phyloP scores from a whole-genome alignment of 306 rosid genomes.

The Prunus fruticosa region DNA sequence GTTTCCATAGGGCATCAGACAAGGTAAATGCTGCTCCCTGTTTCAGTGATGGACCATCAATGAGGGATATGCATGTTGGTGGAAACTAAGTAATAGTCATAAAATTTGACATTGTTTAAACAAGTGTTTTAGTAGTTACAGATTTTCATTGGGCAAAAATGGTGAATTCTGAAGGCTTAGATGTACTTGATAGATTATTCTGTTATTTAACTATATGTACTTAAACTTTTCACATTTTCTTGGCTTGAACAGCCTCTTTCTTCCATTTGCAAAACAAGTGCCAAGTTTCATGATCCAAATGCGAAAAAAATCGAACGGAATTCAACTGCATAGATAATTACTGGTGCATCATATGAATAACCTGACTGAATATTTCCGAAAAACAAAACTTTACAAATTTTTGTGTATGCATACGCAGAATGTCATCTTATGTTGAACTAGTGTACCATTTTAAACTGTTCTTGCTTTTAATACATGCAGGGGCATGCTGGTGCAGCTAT shows the following conservation, averaged over 20 bases:
- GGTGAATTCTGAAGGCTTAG: neutral
- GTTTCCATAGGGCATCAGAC: slow-evolving; percentile 87
- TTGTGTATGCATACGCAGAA: neutral
- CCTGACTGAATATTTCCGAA: neutral
- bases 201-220: neutral
- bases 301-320: neutral
- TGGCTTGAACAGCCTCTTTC: neutral
- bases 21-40: slow-evolving; percentile 48
- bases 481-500: slow-evolving; percentile 94
- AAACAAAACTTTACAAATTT: too few species aligned
- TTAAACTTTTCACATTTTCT: neutral
- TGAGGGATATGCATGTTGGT: neutral
- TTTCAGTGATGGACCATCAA: neutral
- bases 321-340: neutral
- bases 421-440: neutral
- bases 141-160: neutral
- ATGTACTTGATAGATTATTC: neutral
- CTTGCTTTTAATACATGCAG: slow-evolving; percentile 33
- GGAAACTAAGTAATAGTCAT: neutral
- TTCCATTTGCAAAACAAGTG: neutral
- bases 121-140: neutral
- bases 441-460: neutral
- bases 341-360: neutral
- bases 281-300: neutral
- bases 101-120: neutral